Base-by-base conservation (phyloP, 1,284 basidiomycete genomes). In the Moesziomyces antarcticus region DNA sequence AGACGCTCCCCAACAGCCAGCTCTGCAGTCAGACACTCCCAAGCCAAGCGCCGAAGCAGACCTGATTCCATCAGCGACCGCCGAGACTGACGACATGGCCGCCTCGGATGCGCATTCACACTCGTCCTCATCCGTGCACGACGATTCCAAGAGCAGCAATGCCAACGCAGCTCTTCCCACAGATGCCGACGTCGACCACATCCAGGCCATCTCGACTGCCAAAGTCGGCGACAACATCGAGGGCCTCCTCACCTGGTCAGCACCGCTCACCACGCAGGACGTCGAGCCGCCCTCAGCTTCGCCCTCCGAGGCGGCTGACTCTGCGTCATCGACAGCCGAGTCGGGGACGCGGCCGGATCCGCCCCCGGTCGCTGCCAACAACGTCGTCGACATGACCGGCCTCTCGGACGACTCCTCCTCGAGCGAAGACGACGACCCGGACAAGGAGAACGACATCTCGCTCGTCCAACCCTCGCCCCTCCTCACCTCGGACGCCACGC, bases 391-490 rank as follows among this genome's bases (percentile, higher is more conserved):
- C 41, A 41, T 73, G 9, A 37, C 60, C 3, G 48, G 48, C n/a
- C 64, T 61, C 41, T 72, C 69, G 0, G 64, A 67, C 30, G 61
- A 64, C 14, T 51, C 44, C 35, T 22, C 43, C 18, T 46, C 56
- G 30, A 13, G 13, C n/a, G 27, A 18, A 14, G 35, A 50, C 8
- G 55, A 68, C 1, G 70, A 73, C 20, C 61, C 65, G 2, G 71
- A 73, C 50, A 73, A 73, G 49, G 71, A 73, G 20, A 73, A 73
- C 18, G 61, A 73, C 30, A 48, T 56, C 3, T 62, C 64, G 3
- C 55, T 63, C n/a, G 58, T 61, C 21, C 49, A 24, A 16, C 48
- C 52, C 14, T 58, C 60, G 8, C 66, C 60, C 14, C 60, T 45
- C 5, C 41, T 69, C n/a, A 45, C 52, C 22, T 59, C 66, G 4